These are phyloP conservation scores for Solanum boliviense DNA, from an alignment of 257 asterid genomes.

Conservation along the genomic window DNA sequence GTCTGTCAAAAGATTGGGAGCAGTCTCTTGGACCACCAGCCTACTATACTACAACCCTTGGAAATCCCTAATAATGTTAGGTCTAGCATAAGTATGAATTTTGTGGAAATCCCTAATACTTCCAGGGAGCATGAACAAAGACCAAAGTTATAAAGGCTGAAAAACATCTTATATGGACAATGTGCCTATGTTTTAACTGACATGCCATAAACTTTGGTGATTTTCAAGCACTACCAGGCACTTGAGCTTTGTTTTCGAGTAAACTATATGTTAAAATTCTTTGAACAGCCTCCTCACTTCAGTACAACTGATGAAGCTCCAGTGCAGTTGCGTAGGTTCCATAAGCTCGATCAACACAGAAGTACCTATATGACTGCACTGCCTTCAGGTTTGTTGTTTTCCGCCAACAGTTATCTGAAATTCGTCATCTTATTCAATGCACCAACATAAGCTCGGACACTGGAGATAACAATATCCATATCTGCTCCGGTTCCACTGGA, in stretches of 20 bases:
- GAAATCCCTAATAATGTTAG: background rate
- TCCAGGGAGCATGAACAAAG: background rate
- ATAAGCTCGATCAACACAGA: background rate
- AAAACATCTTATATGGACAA: background rate
- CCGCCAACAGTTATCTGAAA: conserved; percentile 13
- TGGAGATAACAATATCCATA: conserved; percentile 86
- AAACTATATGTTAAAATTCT: no score
- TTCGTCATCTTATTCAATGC: conserved; percentile 84
- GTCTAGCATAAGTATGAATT: no score
- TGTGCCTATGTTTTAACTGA: background rate
- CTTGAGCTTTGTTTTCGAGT: no score
- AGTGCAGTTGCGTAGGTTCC: background rate
- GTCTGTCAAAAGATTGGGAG: no score
- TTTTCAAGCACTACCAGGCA: background rate
- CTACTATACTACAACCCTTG: background rate
- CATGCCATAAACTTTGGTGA: background rate
- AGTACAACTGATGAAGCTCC: background rate
- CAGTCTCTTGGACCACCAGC: no score
- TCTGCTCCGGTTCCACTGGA: conserved; percentile 78
- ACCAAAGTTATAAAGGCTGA: background rate
- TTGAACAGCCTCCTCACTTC: background rate
- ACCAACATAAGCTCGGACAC: conserved; percentile 76
- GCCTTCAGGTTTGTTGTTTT: background rate
- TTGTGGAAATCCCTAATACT: no score
- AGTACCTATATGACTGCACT: background rate